Conservation (phyloP, 2,329 filamentous ascomycete genomes). For the Hymenoscyphus linearis region DNA sequence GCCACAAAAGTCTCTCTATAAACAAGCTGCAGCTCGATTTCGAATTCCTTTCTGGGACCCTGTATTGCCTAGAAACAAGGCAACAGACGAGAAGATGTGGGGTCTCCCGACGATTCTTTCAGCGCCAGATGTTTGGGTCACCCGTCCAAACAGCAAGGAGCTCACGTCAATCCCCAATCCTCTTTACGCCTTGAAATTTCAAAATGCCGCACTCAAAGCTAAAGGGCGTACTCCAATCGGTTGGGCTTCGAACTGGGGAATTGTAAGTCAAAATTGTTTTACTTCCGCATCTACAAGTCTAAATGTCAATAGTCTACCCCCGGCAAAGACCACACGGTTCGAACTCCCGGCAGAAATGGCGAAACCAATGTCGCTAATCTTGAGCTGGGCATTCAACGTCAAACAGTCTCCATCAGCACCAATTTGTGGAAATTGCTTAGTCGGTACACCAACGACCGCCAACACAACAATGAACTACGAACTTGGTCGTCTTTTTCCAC, state of each 20-base stretch:
- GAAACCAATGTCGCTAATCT: not conserved
- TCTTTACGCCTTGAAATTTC: not conserved
- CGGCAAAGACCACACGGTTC: not conserved
- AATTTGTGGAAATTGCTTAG: not conserved
- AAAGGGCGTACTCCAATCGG: not conserved
- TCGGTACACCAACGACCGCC: not conserved
- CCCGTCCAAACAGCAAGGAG: not conserved
- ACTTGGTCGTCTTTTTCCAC: not conserved
- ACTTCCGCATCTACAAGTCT: not conserved
- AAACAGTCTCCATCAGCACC: not conserved
- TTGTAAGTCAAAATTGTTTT: not conserved
- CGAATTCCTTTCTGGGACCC: conserved; percentile 6
- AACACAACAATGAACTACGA: not conserved
- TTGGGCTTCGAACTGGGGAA: not conserved
- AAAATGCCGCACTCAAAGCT: not conserved
- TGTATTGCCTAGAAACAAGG: not conserved
- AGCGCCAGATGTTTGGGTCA: not conserved
- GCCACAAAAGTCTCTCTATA: not conserved
- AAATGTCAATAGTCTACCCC: not conserved
- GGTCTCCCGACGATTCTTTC: not conserved
- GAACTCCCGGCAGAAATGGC: not conserved
- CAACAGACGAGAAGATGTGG: not conserved
- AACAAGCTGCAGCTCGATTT: conserved; percentile 1
- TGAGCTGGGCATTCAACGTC: not conserved
- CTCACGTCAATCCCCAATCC: not conserved